Base-by-base conservation (phyloP, 345 rosid genomes). In the Hirschfeldia incana region DNA sequence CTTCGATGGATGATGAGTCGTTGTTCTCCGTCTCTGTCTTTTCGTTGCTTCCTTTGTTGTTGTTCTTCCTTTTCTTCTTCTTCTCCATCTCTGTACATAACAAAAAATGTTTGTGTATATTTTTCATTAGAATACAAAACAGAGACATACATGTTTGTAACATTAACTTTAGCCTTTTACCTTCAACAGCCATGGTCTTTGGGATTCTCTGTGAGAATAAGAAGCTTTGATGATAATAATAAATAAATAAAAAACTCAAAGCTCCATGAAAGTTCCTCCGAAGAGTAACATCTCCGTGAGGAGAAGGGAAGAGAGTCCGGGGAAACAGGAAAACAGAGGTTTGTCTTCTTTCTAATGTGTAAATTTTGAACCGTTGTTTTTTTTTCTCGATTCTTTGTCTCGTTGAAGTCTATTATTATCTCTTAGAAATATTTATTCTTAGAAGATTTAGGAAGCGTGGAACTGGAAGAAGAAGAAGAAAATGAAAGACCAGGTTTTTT, bases 361-460 rank as follows among this genome's bases (percentile, higher is more conserved):
- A 10, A 10, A 8, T 39, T 64, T 17, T 49, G 29, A 65, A 61
- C 16, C 8, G 61, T 57, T 10, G 66, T 59, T 63, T 63, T 53
- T 15, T 12, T 49, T 51, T 51, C 32, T 51, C 13, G 27, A 5
- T 49, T 49, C 57, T 49, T 49, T 63, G 36, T 44, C 42, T 21
- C 26, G 44, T 27, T 49, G 27, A 58, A 66, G 67, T 42, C 29
- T 33, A 1, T 70, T 83, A 87, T 85, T 29, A 29, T 29, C 32
- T 29, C 84, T 87, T 82, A 64, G 84, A 51, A 69, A 73, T 75
- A 75, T 86, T 84, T 85, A 83, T 87, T 87, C 86, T 79, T 82
- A 81, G 86, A 61, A 67, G 83, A 67, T 33, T 28, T 36, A 36
- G 51, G 49, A 66, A 73, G 80, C 65, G 63, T 33, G 46, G 51